Evolutionary conservation across 768 basidiomycete species (phyloP), one percentile per base, ranked within the genome.

Genomic region (Dioszegia hungarica): DNA sequence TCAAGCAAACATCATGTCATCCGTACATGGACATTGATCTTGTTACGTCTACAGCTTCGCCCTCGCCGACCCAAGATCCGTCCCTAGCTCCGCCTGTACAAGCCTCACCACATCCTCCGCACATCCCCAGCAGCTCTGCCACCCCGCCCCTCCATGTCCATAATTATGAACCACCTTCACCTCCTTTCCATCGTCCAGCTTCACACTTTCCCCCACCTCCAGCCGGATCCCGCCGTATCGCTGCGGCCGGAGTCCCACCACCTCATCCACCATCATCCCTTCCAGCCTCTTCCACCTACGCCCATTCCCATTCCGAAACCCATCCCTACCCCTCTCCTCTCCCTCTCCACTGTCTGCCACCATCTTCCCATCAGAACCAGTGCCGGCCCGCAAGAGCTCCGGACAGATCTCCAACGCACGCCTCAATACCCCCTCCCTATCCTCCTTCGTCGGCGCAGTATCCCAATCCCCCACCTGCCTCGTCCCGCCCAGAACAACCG

Each of bases 401-500:
- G 72, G 70, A 31, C 71, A 74, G 48, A 77, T 74, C 60, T 72
- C 69, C 36, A 65, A 25, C 10, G 63, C 70, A 20, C 77, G 55
- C 17, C 52, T 57, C 0, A 71, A 54, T 20, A 77, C 76, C 50
- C 68, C 63, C 44, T 2, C 28, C 1, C 57, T 61, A 10, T 63
- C 67, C 20, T 73, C 57, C 55, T 63, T n/a, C 27, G 62, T 17
- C 41, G 72, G 56, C 53, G 60, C 58, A 2, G 60, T 62, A 27
- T 64, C 62, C 76, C 76, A 78, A 56, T 77, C 75, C 29, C 66
- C 65, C 27, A 43, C 45, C 17, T 73, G 73, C 25, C 75, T 64
- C 12, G 74, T 77, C 1, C 77, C 77, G 27, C 77, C 77, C 12
- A 78, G 36, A n/a, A 78, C 68, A 27, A 78, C 73, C 29, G 73